These are phyloP conservation scores for Pichia pseudocactophila DNA, from an alignment of 805 yeast species.

Conservation along the genomic window DNA sequence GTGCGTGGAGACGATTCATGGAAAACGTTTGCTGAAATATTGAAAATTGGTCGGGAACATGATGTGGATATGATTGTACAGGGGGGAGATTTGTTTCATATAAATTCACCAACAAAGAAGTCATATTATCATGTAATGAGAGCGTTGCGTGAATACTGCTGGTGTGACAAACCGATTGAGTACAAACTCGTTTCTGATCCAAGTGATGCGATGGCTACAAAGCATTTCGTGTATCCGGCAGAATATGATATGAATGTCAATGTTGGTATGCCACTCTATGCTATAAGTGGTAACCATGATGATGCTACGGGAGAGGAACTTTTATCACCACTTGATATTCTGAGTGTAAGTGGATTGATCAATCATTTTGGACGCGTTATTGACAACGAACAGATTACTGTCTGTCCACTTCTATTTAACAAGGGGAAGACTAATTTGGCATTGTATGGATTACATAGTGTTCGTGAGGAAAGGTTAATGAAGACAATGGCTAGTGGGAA, in stretches of 20 bases:
- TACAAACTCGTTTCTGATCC: conserved; percentile 80
- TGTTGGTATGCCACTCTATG: conserved; percentile 82
- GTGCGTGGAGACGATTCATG: conserved; percentile 86
- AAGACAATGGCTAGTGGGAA: conserved; percentile 73
- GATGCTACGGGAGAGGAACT: conserved; percentile 86
- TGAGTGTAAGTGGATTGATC: conserved; percentile 71
- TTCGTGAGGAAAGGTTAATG: conserved; percentile 81
- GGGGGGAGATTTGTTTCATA: conserved; percentile 89
- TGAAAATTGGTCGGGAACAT: conserved; percentile 54
- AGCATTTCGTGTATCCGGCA: conserved; percentile 61
- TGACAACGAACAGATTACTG: conserved; percentile 63
- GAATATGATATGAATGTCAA: conserved; percentile 89
- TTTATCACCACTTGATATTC: conserved; percentile 77
- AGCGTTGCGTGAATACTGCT: conserved; percentile 58
- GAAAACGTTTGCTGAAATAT: conserved; percentile 77
- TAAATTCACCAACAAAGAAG: conserved; percentile 81
- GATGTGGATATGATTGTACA: conserved; percentile 88
- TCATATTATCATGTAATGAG: conserved; percentile 77
- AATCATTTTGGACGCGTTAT: conserved; percentile 84
- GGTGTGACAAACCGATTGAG: conserved; percentile 84
- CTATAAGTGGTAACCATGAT: conserved; percentile 93
- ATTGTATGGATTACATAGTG: conserved; percentile 79
- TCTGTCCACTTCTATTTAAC: conserved; percentile 70
- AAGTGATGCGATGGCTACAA: conserved; percentile 44
- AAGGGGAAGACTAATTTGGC: conserved; percentile 81